phyloP scores from a whole-genome alignment of 2,329 filamentous ascomycete genomes.

The Tolypocladium capitatum region DNA sequence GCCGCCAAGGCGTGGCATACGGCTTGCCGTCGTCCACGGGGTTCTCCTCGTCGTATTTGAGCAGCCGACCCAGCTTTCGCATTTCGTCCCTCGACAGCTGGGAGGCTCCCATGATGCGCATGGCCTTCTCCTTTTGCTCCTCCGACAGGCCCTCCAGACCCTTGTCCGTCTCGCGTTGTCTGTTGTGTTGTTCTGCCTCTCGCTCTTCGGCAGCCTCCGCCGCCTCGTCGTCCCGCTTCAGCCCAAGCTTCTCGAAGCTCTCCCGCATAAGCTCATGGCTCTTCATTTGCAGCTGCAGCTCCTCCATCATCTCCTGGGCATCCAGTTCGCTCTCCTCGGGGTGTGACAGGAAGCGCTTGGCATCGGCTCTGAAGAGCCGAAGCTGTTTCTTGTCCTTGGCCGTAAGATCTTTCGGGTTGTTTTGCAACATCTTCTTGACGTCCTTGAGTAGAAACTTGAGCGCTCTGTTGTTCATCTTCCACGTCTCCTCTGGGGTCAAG shows the following conservation, averaged over 20 bases:
- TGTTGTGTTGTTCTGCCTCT: constrained; percentile 12
- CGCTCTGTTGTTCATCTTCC: constrained; percentile 12
- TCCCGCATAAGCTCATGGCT: constrained; percentile 18
- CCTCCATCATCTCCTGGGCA: constrained; percentile 15
- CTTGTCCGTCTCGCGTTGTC: constrained; percentile 19
- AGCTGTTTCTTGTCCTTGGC: constrained; percentile 65
- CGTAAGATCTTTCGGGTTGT: constrained; percentile 37
- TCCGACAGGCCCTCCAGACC: constrained; percentile 20
- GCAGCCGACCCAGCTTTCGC: constrained; percentile 37
- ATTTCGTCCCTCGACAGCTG: constrained; percentile 35
- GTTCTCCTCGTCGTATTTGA: constrained; percentile 58
- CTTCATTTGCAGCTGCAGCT: constrained; percentile 19
- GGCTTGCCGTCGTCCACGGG: constrained; percentile 65
- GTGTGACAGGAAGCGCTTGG: constrained; percentile 44
- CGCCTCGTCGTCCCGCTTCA: constrained; percentile 5
- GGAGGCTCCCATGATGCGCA: constrained; percentile 18
- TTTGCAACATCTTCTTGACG: constrained; percentile 21
- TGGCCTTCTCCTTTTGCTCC: constrained; percentile 19
- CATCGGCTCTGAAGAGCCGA: constrained; percentile 54
- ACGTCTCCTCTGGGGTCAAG: constrained; percentile 11
- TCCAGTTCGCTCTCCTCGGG: constrained; percentile 18
- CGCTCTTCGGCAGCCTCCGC: constrained; percentile 7
- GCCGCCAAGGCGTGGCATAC: constrained; percentile 83
- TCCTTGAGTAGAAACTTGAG: constrained; percentile 17
- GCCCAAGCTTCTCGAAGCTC: constrained; percentile 16